A percentile compares a stretch with the other conserved stretches of the same genome.
These are phyloP conservation scores for Nemania serpens DNA, from an alignment of 2,329 filamentous ascomycete genomes.

Conservation along the genomic window DNA sequence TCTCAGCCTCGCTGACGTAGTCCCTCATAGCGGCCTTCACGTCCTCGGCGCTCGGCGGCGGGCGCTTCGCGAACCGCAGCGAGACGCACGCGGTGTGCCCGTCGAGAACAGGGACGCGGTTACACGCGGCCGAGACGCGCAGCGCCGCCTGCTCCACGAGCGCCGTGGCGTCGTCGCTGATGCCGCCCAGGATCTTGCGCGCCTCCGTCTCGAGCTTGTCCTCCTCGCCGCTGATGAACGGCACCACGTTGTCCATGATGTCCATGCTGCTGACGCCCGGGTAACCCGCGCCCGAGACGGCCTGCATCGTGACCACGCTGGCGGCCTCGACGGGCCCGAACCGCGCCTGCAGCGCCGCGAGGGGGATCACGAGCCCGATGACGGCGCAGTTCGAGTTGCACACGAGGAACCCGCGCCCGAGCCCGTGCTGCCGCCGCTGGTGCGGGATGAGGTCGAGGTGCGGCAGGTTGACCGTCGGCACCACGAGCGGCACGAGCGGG, in stretches of 20 bases:
- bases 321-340: conserved; percentile 81
- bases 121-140: conserved; percentile 84
- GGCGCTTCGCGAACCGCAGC: conserved; percentile 76
- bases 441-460: conserved; percentile 90
- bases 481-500: conserved; percentile 87
- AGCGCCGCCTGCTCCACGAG: conserved; percentile 77
- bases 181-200: conserved; percentile 84
- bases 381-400: conserved; percentile 99
- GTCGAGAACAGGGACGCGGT: conserved; percentile 91
- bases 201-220: conserved; percentile 96
- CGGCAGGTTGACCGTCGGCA: conserved; percentile 89
- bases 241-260: conserved; percentile 93
- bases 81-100: conserved; percentile 96
- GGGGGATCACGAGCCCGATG: conserved; percentile 93
- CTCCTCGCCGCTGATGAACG: conserved; percentile 91
- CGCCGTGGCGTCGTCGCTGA: conserved; percentile 73
- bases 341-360: conserved; percentile 82
- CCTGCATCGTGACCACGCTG: conserved; percentile 90
- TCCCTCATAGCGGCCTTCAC: conserved; percentile 79
- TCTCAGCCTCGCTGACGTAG: conserved; percentile 82
- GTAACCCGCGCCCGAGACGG: conserved; percentile 90
- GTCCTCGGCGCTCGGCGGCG: conserved; percentile 73
- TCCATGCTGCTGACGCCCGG: conserved; percentile 93
- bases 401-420: conserved; percentile 87
- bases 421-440: conserved; percentile 73